These are phyloP conservation scores for Hericium coralloides DNA, from an alignment of 768 basidiomycete species.

Conservation along the genomic window DNA sequence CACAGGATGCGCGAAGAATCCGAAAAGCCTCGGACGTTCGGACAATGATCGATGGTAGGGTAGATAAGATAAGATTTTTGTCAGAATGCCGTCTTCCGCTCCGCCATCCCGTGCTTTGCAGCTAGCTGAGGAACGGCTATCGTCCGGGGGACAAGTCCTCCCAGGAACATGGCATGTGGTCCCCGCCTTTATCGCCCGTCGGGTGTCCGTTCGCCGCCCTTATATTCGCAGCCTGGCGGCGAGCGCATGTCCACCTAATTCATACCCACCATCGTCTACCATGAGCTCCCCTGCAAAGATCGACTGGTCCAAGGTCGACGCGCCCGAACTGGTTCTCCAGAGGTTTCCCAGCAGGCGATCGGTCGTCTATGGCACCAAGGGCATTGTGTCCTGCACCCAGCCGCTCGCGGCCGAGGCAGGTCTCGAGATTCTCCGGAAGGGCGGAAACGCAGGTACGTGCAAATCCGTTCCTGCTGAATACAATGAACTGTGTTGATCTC, in stretches of 20 bases:
- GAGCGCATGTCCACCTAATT: too few species aligned
- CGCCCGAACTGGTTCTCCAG: conserved; percentile 54
- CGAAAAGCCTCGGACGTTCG: too few species aligned
- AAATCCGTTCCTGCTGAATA: background rate
- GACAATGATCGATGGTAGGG: too few species aligned
- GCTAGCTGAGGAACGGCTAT: too few species aligned
- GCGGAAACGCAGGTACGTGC: conserved; percentile 85
- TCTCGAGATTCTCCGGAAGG: conserved; percentile 81
- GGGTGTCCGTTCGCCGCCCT: background rate
- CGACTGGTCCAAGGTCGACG: conserved; percentile 56
- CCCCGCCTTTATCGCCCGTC: background rate
- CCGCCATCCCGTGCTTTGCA: too few species aligned
- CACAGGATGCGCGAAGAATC: too few species aligned
- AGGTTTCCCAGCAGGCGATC: conserved; percentile 81
- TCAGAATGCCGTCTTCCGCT: too few species aligned
- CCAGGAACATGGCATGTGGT: too few species aligned
- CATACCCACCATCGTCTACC: too few species aligned
- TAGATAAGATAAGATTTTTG: too few species aligned
- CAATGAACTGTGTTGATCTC: background rate
- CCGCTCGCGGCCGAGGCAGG: conserved; percentile 89
- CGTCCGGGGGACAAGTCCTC: too few species aligned
- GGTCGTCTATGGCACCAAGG: conserved; percentile 47
- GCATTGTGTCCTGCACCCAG: conserved; percentile 83
- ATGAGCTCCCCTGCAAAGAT: conserved; percentile 24
- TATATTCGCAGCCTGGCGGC: background rate